A percentile compares a stretch with the other conserved stretches of the same genome.
Conservation (phyloP, 2,329 filamentous ascomycete species). For the Rhytidhysteron rufulum region DNA sequence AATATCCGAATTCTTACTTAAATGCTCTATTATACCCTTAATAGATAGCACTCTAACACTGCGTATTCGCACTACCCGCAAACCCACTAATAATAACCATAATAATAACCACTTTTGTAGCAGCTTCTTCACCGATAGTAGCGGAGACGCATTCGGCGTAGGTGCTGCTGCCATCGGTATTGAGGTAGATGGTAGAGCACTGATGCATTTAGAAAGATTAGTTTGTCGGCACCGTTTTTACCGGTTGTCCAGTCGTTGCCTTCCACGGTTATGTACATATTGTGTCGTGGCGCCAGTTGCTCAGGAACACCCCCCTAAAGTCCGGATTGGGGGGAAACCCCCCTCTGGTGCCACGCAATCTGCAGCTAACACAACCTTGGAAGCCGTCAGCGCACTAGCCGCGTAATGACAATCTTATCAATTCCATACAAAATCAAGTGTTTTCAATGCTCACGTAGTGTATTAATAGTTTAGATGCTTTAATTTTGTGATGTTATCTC, state of each 20-base stretch:
- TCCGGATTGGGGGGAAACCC: too few relatives aligned
- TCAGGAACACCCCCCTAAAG: too few relatives aligned
- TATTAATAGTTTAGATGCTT: too few relatives aligned
- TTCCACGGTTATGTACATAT: slow-evolving; percentile 54
- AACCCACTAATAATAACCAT: slow-evolving; percentile 49
- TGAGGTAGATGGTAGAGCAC: too few relatives aligned
- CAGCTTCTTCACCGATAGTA: slow-evolving; percentile 48
- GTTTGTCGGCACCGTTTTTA: slow-evolving; percentile 42
- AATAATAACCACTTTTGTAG: slow-evolving; percentile 44
- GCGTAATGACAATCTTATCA: too few relatives aligned
- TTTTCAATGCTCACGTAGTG: too few relatives aligned
- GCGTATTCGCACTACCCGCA: slow-evolving; percentile 45
- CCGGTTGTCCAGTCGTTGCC: slow-evolving; percentile 47
- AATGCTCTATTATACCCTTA: slow-evolving; percentile 43
- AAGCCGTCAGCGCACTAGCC: too few relatives aligned
- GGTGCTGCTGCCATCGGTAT: slow-evolving; percentile 50
- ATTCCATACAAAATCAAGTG: too few relatives aligned
- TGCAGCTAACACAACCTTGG: too few relatives aligned
- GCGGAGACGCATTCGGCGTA: slow-evolving; percentile 42
- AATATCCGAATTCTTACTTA: slow-evolving; percentile 45
- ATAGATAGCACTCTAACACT: slow-evolving; percentile 46
- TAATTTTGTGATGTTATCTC: too few relatives aligned
- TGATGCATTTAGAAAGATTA: slow-evolving; percentile 57
- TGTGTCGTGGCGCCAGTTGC: slow-evolving; percentile 38
- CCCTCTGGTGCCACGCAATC: too few relatives aligned